Evolutionary conservation across 2,329 filamentous ascomycete genomes (phyloP).

Genomic region (Alternaria alternata): DNA sequence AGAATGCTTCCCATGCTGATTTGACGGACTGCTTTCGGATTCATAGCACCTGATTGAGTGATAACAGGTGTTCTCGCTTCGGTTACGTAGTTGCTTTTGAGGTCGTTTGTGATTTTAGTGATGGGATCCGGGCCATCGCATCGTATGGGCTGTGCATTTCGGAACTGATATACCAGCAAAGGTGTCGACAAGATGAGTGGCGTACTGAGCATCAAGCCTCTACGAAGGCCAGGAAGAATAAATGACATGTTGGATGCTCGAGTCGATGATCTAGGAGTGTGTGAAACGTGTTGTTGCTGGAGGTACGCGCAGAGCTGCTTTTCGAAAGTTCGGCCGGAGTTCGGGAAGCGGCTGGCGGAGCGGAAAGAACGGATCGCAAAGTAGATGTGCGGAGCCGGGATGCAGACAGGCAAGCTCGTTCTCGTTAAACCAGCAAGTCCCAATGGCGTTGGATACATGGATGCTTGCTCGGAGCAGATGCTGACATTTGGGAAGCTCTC

Average conservation of each 20-base stretch:
- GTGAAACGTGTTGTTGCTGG: constrained; percentile 22
- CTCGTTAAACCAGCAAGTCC: constrained; percentile 9
- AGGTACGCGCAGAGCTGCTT: constrained; percentile 29
- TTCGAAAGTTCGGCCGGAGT: constrained; percentile 18
- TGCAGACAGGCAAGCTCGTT: not conserved
- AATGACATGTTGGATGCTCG: constrained; percentile 46
- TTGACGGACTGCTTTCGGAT: constrained; percentile 54
- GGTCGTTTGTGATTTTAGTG: constrained; percentile 51
- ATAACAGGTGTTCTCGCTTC: constrained; percentile 52
- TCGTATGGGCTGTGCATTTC: constrained; percentile 41
- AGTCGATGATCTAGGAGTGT: not conserved
- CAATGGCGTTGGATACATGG: constrained; percentile 31
- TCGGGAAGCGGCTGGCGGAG: constrained; percentile 5
- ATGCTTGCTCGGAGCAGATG: constrained; percentile 10
- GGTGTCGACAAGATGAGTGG: constrained; percentile 47
- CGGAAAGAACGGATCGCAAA: constrained; percentile 1
- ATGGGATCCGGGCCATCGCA: constrained; percentile 48
- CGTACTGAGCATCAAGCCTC: constrained; percentile 48
- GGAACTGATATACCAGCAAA: constrained; percentile 39
- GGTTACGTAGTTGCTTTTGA: constrained; percentile 45
- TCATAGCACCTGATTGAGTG: constrained; percentile 50
- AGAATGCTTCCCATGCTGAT: constrained; percentile 58
- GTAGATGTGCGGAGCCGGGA: not conserved
- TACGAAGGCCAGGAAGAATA: constrained; percentile 50
- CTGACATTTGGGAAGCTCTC: constrained; percentile 8